A percentile compares a stretch with the other conserved stretches of the same genome.
Conservation (phyloP, 768 basidiomycete species). For the Mycena albidolilacea region DNA sequence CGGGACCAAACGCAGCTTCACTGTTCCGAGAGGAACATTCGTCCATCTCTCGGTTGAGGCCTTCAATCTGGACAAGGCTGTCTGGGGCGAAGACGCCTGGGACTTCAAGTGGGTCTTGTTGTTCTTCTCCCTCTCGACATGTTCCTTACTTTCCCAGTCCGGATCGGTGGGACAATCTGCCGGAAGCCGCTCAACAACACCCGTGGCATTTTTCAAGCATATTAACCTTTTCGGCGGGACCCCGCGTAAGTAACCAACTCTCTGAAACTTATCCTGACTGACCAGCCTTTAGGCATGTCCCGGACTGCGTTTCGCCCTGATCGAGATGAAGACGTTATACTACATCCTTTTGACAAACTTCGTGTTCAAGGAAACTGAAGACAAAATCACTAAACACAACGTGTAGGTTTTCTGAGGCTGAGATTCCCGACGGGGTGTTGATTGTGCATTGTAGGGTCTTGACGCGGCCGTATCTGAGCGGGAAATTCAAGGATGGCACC, state of each 20-base stretch:
- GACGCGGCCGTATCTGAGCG: constrained; percentile 73
- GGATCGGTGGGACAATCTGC: constrained; percentile 85
- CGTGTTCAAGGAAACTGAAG: constrained; percentile 67
- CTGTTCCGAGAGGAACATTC: constrained; percentile 77
- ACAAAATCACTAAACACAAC: constrained; percentile 70
- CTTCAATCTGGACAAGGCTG: constrained; percentile 81
- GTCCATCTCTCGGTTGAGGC: constrained; percentile 87
- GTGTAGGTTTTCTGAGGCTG: constrained; percentile 60
- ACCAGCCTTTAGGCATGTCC: constrained; percentile 76
- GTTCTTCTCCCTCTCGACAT: neutral
- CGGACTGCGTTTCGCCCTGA: constrained; percentile 85
- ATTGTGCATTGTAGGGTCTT: constrained; percentile 62
- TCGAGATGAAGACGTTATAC: constrained; percentile 86
- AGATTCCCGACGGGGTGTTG: neutral
- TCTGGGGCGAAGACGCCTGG: constrained; percentile 90
- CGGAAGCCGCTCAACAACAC: constrained; percentile 74
- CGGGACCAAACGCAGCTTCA: constrained; percentile 58
- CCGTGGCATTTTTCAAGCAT: constrained; percentile 83
- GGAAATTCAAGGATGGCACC: constrained; percentile 69
- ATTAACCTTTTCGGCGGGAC: constrained; percentile 85
- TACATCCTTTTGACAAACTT: constrained; percentile 81
- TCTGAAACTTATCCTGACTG: constrained; percentile 15
- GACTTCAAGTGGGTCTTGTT: constrained; percentile 74
- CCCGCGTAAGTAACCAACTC: constrained; percentile 68
- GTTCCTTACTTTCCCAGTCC: constrained; percentile 62